Conservation (phyloP, 2,329 filamentous ascomycete species). For the Botrytis medusae region DNA sequence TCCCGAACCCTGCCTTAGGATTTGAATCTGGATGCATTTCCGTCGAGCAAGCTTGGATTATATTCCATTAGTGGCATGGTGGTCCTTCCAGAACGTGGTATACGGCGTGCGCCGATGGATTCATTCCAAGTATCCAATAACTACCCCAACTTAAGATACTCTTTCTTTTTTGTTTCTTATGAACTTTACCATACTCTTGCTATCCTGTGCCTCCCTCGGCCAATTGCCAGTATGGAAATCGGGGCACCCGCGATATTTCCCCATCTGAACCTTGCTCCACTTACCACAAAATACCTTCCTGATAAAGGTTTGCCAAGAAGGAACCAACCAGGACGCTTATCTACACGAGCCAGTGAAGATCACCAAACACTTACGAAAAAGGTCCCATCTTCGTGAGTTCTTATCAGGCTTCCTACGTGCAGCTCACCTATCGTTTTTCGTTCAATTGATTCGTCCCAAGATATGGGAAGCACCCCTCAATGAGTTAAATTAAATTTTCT, state of each 20-base stretch:
- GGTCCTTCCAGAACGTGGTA: not conserved
- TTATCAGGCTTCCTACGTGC: slow-evolving; percentile 19
- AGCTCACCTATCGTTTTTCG: slow-evolving; percentile 4
- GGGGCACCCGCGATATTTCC: slow-evolving; percentile 7
- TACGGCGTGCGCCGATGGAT: slow-evolving; percentile 17
- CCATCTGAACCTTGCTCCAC: slow-evolving; percentile 15
- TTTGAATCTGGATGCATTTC: not conserved
- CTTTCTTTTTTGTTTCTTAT: not conserved
- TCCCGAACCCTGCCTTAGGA: not conserved
- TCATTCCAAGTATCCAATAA: not conserved
- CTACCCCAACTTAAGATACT: slow-evolving; percentile 6
- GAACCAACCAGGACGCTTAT: slow-evolving; percentile 19
- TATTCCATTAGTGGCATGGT: not conserved
- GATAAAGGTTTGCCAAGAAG: slow-evolving; percentile 19
- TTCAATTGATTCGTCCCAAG: slow-evolving; percentile 9
- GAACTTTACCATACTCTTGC: not conserved
- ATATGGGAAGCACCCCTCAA: not conserved
- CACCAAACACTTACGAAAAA: not conserved
- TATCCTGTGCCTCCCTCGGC: slow-evolving; percentile 13
- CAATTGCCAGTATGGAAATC: slow-evolving; percentile 11
- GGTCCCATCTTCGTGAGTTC: not conserved
- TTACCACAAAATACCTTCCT: slow-evolving; percentile 17
- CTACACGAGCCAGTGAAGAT: slow-evolving; percentile 17
- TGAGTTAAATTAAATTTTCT: slow-evolving; percentile 9
- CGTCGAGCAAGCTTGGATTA: not conserved